phyloP scores from a whole-genome alignment of 371 early-diverging fungal genomes.

The Gilbertella persicaria region DNA sequence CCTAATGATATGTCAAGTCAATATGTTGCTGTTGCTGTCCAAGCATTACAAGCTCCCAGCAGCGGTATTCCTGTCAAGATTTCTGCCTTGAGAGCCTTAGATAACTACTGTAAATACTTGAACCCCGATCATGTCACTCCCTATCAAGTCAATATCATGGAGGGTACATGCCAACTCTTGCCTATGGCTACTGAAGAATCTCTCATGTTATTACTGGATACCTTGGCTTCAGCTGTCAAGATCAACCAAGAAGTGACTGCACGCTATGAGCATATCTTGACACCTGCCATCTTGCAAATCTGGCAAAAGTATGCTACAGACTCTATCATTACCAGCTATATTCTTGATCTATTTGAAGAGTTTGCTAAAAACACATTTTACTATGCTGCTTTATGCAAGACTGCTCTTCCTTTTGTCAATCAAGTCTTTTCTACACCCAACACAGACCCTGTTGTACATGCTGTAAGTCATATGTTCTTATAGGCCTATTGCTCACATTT shows the following conservation, averaged over 20 bases:
- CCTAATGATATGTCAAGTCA: conserved; percentile 67
- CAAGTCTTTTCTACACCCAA: conserved; percentile 53
- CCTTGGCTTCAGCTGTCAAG: conserved; percentile 72
- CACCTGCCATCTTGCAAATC: conserved; percentile 73
- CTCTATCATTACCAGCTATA: conserved; percentile 65
- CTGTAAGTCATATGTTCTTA: conserved; percentile 41
- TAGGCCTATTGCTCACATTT: too few relatives aligned
- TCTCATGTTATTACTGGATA: conserved; percentile 79
- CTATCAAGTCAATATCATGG: conserved; percentile 70
- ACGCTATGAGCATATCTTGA: conserved; percentile 69
- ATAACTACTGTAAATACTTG: conserved; percentile 70
- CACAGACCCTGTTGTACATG: conserved; percentile 50
- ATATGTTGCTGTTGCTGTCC: conserved; percentile 74
- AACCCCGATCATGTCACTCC: conserved; percentile 60
- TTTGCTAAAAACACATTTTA: conserved; percentile 71
- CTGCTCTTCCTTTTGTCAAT: conserved; percentile 72
- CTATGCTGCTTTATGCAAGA: conserved; percentile 62
- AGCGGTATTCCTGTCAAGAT: conserved; percentile 72
- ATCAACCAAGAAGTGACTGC: conserved; percentile 73
- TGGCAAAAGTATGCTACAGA: conserved; percentile 78
- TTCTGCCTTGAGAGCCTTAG: conserved; percentile 78
- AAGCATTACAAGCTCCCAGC: conserved; percentile 62
- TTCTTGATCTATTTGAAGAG: conserved; percentile 78
- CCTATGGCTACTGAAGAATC: conserved; percentile 75
- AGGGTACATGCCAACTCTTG: conserved; percentile 66